These are phyloP conservation scores for Fusarium sp. DNA, from an alignment of 2,329 filamentous ascomycete genomes.

Conservation along the genomic window DNA sequence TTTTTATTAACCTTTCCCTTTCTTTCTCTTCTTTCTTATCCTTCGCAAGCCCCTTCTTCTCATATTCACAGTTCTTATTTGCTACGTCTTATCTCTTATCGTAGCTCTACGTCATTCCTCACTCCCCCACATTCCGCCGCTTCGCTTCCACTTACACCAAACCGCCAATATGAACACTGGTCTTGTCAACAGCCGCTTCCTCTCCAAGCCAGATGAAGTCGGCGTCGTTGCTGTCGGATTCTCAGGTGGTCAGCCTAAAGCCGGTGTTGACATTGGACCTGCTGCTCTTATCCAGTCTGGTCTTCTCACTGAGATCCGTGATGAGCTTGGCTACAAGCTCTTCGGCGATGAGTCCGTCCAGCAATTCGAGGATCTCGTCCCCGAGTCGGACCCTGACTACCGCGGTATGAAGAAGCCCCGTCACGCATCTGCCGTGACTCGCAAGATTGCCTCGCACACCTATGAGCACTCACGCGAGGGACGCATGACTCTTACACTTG, in stretches of 20 bases:
- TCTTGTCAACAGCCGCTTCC: slow-evolving; percentile 76
- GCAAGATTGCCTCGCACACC: slow-evolving; percentile 82
- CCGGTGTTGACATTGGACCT: slow-evolving; percentile 91
- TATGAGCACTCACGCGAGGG: slow-evolving; percentile 87
- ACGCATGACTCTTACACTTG: slow-evolving; percentile 89
- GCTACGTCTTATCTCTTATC: slow-evolving; percentile 28
- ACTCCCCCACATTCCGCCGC: slow-evolving; percentile 36
- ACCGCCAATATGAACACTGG: slow-evolving; percentile 61
- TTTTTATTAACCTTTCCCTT: background rate
- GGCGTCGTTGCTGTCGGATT: slow-evolving; percentile 96
- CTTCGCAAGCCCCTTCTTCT: background rate
- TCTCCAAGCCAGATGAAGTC: slow-evolving; percentile 81
- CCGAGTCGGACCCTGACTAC: slow-evolving; percentile 78
- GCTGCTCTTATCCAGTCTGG: slow-evolving; percentile 89
- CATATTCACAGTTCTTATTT: slow-evolving; percentile 3
- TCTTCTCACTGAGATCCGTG: slow-evolving; percentile 82
- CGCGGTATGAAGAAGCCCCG: slow-evolving; percentile 95
- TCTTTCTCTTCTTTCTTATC: background rate
- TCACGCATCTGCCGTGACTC: slow-evolving; percentile 86
- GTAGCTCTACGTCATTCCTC: slow-evolving; percentile 41
- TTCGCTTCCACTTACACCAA: slow-evolving; percentile 34
- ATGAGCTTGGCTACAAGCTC: slow-evolving; percentile 90
- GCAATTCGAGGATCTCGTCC: slow-evolving; percentile 80
- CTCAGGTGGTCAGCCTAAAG: slow-evolving; percentile 91
- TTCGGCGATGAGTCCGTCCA: slow-evolving; percentile 86